These are phyloP conservation scores for Fonsecaea erecta DNA, from an alignment of 2,329 filamentous ascomycete genomes.

Conservation along the genomic window DNA sequence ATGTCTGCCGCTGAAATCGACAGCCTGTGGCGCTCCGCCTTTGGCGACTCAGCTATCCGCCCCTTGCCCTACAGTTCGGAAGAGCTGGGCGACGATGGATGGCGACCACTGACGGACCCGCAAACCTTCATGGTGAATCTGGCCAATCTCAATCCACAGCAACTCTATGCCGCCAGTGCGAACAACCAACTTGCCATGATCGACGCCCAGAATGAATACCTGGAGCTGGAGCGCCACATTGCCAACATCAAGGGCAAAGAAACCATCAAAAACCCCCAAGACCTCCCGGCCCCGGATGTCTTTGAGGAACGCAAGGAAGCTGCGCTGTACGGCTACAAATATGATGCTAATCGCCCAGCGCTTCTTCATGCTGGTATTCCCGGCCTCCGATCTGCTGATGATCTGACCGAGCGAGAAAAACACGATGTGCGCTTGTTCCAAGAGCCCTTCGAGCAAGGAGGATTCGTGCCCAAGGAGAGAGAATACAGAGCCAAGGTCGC, in stretches of 20 bases:
- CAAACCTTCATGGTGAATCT: conserved; percentile 32
- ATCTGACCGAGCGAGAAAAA: conserved; percentile 38
- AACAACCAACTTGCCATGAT: conserved; percentile 59
- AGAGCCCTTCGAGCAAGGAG: conserved; percentile 61
- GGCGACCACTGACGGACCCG: conserved; percentile 33
- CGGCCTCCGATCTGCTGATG: conserved; percentile 29
- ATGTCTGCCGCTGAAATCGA: conserved; percentile 29
- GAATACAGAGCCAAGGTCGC: conserved; percentile 48
- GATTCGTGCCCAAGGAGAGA: conserved; percentile 51
- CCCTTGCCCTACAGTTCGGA: conserved; percentile 33
- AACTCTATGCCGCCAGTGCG: conserved; percentile 60
- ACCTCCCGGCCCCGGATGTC: conserved; percentile 47
- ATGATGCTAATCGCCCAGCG: conserved; percentile 53
- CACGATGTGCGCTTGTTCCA: conserved; percentile 53
- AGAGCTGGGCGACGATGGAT: conserved; percentile 34
- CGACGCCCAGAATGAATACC: conserved; percentile 64
- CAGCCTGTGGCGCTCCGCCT: conserved; percentile 32
- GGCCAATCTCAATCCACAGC: conserved; percentile 26
- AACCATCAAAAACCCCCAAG: conserved; percentile 57
- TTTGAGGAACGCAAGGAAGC: conserved; percentile 67
- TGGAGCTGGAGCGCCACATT: conserved; percentile 57
- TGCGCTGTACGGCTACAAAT: conserved; percentile 63
- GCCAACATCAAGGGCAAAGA: conserved; percentile 53
- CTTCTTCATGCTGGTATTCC: conserved; percentile 43
- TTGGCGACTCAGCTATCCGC: conserved; percentile 30